phyloP scores from a whole-genome alignment of 768 basidiomycete species.

The Tulasnella sp. region DNA sequence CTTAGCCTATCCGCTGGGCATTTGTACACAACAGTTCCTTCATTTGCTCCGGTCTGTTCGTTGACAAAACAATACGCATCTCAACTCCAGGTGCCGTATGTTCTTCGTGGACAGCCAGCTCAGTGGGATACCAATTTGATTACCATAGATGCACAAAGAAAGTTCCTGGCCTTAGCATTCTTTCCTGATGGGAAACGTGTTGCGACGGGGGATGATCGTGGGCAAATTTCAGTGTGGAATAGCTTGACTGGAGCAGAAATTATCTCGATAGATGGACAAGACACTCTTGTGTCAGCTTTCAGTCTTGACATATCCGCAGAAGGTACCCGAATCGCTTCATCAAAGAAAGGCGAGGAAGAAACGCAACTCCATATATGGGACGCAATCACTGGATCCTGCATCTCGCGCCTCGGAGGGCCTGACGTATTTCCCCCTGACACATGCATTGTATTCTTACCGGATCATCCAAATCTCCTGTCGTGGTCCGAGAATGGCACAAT shows the following conservation, averaged over 20 bases:
- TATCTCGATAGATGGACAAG: not conserved
- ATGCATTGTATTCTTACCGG: not conserved
- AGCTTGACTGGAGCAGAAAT: not conserved
- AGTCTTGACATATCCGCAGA: not conserved
- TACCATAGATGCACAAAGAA: not conserved
- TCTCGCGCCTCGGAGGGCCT: not conserved
- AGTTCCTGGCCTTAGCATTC: not conserved
- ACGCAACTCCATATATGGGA: not conserved
- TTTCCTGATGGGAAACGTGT: not conserved
- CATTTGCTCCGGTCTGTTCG: not conserved
- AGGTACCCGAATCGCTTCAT: not conserved
- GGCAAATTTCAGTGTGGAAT: not conserved
- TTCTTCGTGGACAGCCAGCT: not conserved
- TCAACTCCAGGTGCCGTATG: not conserved
- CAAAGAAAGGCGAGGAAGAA: not conserved
- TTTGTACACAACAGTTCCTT: not conserved
- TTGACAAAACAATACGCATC: not conserved
- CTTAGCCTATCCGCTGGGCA: not conserved
- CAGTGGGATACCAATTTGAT: not conserved
- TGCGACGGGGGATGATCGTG: not conserved
- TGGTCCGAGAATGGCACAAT: not conserved
- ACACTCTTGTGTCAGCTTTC: too few species aligned
- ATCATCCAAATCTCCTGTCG: not conserved
- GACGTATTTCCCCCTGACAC: not conserved
- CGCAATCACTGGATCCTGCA: not conserved